These are phyloP conservation scores for Cornus florida DNA, from an alignment of 148 eudicot species.

Conservation along the genomic window DNA sequence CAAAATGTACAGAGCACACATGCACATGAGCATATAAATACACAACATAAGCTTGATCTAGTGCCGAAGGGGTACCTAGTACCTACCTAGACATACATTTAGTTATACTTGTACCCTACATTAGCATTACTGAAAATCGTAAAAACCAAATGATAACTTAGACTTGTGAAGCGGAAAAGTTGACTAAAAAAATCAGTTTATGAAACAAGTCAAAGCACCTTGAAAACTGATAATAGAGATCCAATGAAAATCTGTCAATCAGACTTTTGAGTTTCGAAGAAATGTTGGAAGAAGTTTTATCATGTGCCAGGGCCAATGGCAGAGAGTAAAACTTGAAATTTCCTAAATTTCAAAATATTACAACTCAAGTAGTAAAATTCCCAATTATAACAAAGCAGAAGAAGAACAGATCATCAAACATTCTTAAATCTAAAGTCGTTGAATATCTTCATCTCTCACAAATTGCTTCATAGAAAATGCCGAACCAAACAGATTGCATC, in stretches of 20 bases:
- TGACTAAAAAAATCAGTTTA: too few species aligned
- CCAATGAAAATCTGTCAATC: neutral
- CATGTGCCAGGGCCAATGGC: neutral
- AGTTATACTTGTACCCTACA: too few species aligned
- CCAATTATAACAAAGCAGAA: slow-evolving; percentile 1
- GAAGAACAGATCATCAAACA: neutral
- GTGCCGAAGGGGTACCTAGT: too few species aligned
- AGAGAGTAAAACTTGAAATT: neutral
- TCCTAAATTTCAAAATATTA: neutral
- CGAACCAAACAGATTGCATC: neutral
- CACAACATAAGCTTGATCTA: too few species aligned
- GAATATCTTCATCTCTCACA: neutral
- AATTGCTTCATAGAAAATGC: neutral
- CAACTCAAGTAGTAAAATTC: neutral
- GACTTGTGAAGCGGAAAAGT: neutral
- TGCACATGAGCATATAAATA: too few species aligned
- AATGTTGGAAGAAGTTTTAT: neutral
- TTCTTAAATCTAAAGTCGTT: neutral
- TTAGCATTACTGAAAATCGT: too few species aligned
- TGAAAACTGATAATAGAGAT: too few species aligned
- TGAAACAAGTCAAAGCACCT: neutral
- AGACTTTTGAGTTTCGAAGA: neutral
- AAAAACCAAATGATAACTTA: neutral
- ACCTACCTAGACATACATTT: too few species aligned
- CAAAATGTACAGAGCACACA: too few species aligned